These are phyloP conservation scores for Tetrahymena thermophila DNA, from an alignment of 73 alveolate genomes.

Conservation along the genomic window DNA sequence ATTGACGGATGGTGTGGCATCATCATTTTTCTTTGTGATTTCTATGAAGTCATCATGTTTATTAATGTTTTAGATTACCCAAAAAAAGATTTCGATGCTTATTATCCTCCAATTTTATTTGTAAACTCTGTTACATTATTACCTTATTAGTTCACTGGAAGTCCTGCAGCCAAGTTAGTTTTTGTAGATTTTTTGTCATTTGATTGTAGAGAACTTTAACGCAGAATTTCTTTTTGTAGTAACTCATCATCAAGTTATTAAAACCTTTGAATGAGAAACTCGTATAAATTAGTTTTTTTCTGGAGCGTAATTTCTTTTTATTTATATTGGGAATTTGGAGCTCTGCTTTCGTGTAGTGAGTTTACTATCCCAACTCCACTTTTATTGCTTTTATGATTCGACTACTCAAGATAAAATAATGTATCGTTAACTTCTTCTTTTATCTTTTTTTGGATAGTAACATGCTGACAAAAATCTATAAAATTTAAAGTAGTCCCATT, in stretches of 20 bases:
- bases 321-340: neutral
- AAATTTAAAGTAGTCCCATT: neutral
- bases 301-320: neutral
- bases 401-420: neutral
- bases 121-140: neutral
- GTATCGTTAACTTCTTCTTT: neutral
- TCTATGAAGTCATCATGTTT: neutral
- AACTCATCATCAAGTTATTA: neutral
- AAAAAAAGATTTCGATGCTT: neutral
- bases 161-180: neutral
- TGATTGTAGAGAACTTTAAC: neutral
- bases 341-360: neutral
- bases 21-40: neutral
- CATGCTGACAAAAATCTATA: neutral
- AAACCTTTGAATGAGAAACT: neutral
- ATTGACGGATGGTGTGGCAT: neutral
- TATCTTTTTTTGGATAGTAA: neutral
- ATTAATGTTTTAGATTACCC: neutral
- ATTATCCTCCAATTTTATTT: neutral
- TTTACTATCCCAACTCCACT: neutral
- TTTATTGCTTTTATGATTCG: neutral
- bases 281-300: neutral
- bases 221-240: neutral
- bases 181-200: neutral
- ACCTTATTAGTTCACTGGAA: neutral